Evolutionary conservation across 345 rosid species (phyloP).

Genomic region (Pistacia vera): DNA sequence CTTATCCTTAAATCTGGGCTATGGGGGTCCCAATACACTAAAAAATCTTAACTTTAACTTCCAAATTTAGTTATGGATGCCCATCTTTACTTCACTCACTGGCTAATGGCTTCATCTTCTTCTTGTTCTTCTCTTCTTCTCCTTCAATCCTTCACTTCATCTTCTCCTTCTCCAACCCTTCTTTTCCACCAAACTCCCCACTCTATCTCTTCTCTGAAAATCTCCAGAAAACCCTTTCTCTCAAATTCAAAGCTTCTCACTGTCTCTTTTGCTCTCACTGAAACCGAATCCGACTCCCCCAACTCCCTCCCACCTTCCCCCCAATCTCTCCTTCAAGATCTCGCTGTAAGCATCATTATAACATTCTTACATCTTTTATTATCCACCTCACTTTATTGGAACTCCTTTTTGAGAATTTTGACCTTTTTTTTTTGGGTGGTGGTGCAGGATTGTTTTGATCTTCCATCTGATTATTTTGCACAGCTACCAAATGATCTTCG

Average conservation of each 20-base stretch:
- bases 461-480: constrained; percentile 73
- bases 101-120: too few species aligned
- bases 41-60: too few species aligned
- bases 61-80: too few species aligned
- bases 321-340: constrained; percentile 53
- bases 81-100: too few species aligned
- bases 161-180: constrained; percentile 29
- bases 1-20: too few species aligned
- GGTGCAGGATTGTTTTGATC: constrained; percentile 83
- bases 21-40: too few species aligned
- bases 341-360: constrained; percentile 51
- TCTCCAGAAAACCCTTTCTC: constrained; percentile 15
- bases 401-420: too few species aligned
- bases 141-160: too few species aligned
- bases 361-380: too few species aligned
- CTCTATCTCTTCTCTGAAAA: constrained; percentile 27
- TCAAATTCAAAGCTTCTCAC: constrained; percentile 35
- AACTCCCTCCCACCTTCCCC: constrained; percentile 47
- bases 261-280: constrained; percentile 58
- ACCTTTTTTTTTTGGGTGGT: not conserved
- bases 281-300: constrained; percentile 74
- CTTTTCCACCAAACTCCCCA: constrained; percentile 29
- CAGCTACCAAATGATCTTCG: constrained; percentile 81
- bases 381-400: too few species aligned
- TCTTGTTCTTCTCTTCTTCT: too few species aligned